Evolutionary conservation across 164 flowering plant genomes (phyloP).

Genomic region (Stephania yunnanensis): DNA sequence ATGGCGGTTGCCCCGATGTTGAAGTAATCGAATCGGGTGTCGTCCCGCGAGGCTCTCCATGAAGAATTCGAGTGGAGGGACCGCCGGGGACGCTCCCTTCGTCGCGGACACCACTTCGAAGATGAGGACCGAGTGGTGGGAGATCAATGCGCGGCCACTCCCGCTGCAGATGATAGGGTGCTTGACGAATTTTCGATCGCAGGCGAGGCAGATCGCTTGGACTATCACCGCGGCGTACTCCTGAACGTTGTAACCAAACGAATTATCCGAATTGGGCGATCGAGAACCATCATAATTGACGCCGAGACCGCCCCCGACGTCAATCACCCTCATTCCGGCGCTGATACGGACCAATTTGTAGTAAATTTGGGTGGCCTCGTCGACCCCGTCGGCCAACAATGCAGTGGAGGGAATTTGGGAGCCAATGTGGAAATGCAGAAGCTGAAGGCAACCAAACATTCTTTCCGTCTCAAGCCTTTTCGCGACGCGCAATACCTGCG

Average conservation of each 20-base stretch:
- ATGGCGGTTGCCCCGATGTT: too few species aligned
- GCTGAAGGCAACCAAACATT: too few species aligned
- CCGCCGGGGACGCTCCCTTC: too few species aligned
- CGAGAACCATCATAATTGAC: constrained; percentile 90
- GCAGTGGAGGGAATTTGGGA: constrained; percentile 84
- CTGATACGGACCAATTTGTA: constrained; percentile 88
- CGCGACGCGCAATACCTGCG: too few species aligned
- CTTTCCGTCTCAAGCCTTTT: too few species aligned
- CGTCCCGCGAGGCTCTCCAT: too few species aligned
- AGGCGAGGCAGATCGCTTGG: constrained; percentile 46
- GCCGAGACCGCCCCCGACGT: constrained; percentile 95
- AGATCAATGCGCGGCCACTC: too few species aligned
- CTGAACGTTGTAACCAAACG: constrained; percentile 68
- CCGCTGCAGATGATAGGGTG: constrained; percentile 92
- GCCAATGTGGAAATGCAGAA: too few species aligned
- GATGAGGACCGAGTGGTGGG: too few species aligned
- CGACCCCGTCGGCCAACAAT: constrained; percentile 68
- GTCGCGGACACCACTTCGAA: too few species aligned
- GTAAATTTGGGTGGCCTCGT: constrained; percentile 88
- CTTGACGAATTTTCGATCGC: constrained; percentile 62
- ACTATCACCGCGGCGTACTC: constrained; percentile 89
- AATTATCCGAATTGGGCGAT: constrained; percentile 68
- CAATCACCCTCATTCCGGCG: constrained; percentile 75
- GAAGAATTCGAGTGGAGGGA: too few species aligned
- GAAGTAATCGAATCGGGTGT: too few species aligned